These are phyloP conservation scores for Plicaturopsis crispa DNA, from an alignment of 768 basidiomycete species.

Conservation along the genomic window DNA sequence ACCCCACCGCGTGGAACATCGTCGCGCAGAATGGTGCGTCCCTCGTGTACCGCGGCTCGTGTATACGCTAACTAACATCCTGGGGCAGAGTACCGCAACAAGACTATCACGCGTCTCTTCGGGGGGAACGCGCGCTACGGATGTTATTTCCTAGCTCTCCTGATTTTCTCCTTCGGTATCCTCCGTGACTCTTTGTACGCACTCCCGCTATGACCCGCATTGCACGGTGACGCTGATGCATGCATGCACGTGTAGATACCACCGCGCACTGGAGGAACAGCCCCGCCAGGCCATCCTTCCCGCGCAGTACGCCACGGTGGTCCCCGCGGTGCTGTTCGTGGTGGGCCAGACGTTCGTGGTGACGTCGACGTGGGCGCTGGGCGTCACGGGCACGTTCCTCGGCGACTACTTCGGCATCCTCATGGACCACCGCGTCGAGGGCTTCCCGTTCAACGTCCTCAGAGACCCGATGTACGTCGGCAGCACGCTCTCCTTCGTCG, in stretches of 20 bases:
- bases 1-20: slow-evolving; percentile 94
- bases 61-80: not conserved
- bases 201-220: not conserved
- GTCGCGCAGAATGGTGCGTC: slow-evolving; percentile 85
- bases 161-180: slow-evolving; percentile 83
- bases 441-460: slow-evolving; percentile 94
- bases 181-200: slow-evolving; percentile 81
- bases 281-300: slow-evolving; percentile 63
- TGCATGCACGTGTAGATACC: slow-evolving; percentile 45
- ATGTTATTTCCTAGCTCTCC: slow-evolving; percentile 79
- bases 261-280: slow-evolving; percentile 67
- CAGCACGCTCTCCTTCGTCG: slow-evolving; percentile 84
- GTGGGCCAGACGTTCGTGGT: slow-evolving; percentile 82
- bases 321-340: slow-evolving; percentile 55
- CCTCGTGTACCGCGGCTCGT: not conserved
- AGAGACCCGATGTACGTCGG: slow-evolving; percentile 97
- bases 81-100: slow-evolving; percentile 77
- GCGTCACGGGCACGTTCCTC: slow-evolving; percentile 90
- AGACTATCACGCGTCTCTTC: slow-evolving; percentile 79
- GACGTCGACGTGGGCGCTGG: slow-evolving; percentile 84
- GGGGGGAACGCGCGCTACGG: slow-evolving; percentile 67
- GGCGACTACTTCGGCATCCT: slow-evolving; percentile 78
- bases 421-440: slow-evolving; percentile 86
- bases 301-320: slow-evolving; percentile 49
- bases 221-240: slow-evolving; percentile 1